These are phyloP conservation scores for Suhomyces faveliae DNA, from an alignment of 805 yeast genomes.

Conservation along the genomic window DNA sequence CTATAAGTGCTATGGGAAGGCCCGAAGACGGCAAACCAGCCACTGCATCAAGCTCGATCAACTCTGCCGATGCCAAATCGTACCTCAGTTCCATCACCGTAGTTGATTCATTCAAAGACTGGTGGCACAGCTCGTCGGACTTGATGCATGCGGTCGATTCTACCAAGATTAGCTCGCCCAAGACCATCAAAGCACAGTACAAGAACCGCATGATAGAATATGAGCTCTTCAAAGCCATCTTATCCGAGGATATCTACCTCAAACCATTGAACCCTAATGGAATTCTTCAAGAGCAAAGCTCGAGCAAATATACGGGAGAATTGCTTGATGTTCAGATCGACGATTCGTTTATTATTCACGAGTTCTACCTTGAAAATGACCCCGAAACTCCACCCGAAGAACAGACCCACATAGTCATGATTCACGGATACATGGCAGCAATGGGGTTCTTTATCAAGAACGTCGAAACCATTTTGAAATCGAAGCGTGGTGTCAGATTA, in stretches of 20 bases:
- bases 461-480: conserved; percentile 29
- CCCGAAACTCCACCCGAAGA: conserved; percentile 11
- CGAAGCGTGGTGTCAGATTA: conserved; percentile 31
- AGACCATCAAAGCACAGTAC: conserved; percentile 17
- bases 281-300: not conserved
- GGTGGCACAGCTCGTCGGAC: conserved; percentile 35
- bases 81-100: conserved; percentile 22
- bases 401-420: conserved; percentile 28
- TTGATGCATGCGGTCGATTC: conserved; percentile 15
- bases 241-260: conserved; percentile 29
- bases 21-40: not conserved
- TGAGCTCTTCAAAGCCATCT: conserved; percentile 32
- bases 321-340: conserved; percentile 31
- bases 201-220: conserved; percentile 31
- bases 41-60: not conserved
- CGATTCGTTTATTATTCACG: conserved; percentile 33
- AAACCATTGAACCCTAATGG: conserved; percentile 3
- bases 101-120: conserved; percentile 30
- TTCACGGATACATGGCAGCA: conserved; percentile 48
- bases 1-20: conserved; percentile 27
- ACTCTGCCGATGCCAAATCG: not conserved
- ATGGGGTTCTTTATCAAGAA: conserved; percentile 42
- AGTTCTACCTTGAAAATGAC: conserved; percentile 30
- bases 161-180: conserved; percentile 1
- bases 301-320: conserved; percentile 13